Base-by-base conservation (phyloP, 371 early-diverging fungal species). In the Modicella reniformis region DNA sequence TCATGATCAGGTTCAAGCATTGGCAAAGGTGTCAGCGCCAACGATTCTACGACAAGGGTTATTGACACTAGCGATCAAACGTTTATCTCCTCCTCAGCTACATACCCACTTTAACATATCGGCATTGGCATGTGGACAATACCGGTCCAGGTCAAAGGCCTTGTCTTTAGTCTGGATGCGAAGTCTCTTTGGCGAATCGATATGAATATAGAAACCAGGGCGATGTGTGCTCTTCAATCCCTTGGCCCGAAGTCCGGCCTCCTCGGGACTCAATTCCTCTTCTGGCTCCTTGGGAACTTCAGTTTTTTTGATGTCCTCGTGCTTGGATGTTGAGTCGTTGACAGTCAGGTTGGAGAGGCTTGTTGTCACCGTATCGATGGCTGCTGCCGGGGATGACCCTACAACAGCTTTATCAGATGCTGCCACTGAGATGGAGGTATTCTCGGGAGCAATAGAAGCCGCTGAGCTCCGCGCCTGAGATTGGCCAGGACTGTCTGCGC, bases 41-140 rank as follows among this genome's bases (percentile, higher is more conserved):
- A n/a, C n/a, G n/a, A n/a, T n/a, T n/a, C n/a, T n/a, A n/a, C n/a
- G n/a, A n/a, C n/a, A n/a, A n/a, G n/a, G n/a, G n/a, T n/a, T n/a
- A n/a, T n/a, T n/a, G n/a, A n/a, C n/a, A n/a, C n/a, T n/a, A n/a
- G n/a, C n/a, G n/a, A n/a, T n/a, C n/a, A n/a, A n/a, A n/a, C n/a
- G n/a, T n/a, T n/a, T n/a, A n/a, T n/a, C n/a, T n/a, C n/a, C n/a
- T n/a, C n/a, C n/a, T 44, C 2, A 26, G 8, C 21, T n/a, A 58
- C 72, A n/a, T 77, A 65, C 79, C 79, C 79, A 77, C 53, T 77
- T 77, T 29, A 77, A 29, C 67, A 77, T 47, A 49, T 77, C 79
- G 6, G 79, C 79, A 48, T 68, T 72, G 30, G 79, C 79, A 33
- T 77, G 79, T 1, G 79, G 79, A n/a, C 79, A 77, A 32, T 69